Evolutionary conservation across 805 yeast species (phyloP), one percentile per base, ranked within the genome.

Genomic region (Torulaspora microellipsoides): DNA sequence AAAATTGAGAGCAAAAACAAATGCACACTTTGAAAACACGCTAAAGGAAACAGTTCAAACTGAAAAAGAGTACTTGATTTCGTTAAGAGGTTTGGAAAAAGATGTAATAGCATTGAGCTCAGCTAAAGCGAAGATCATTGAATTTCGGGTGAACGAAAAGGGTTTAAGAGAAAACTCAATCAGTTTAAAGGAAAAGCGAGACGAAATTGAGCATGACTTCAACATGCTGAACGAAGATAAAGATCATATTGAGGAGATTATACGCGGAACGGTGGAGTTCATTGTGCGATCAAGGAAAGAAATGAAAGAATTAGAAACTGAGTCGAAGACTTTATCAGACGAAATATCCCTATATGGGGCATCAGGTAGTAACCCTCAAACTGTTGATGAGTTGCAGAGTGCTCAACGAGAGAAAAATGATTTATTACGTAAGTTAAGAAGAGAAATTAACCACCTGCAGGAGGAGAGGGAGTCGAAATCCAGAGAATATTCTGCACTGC

Each of bases 21-120:
- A 64, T 43, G 62, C 62, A 1, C 54, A 55, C 2, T 57, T 61
- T 31, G 65, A 70, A 20, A 54, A 61, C 3, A 55, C 67, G 14
- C 50, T 69, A 3, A 58, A 59, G 14, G 62, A 59, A 1, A 61
- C 68, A 6, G 62, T 72, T 1, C 46, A 54, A 1, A 64, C 58
- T 12, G 62, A 65, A 3, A 67, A 68, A 29, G 51, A 55, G 12
- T 64, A 62, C 43, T 34, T 69, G 11, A 54, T 52, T 12, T 27
- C 44, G 3, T 27, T 47, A n/a, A 44, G 48, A n/a, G 17, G 36
- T 1, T 38, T 60, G 35, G 62, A 60, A 35, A 52, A 51, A 38
- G 59, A 59, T 38, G 48, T 63, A 2, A 34, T 52, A 10, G 30
- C 50, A 3, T 31, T 53, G 8, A 49, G 43, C 23, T 37, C 43